Evolutionary conservation across 2,329 filamentous ascomycete species (phyloP).

Genomic region (Hymenoscyphus linearis): DNA sequence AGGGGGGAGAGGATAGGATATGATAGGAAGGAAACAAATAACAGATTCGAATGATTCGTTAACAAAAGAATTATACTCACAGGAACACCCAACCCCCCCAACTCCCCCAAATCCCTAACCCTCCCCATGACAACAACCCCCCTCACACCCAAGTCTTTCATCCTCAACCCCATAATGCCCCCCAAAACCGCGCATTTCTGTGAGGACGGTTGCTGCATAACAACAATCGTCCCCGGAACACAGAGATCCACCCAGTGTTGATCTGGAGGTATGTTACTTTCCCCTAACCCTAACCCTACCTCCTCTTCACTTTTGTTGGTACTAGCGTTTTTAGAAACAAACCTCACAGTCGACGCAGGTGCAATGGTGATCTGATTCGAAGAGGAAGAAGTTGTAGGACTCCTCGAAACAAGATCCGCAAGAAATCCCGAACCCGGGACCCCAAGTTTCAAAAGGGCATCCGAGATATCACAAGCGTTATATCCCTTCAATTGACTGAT

Average conservation of each 20-base stretch:
- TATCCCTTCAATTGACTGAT: constrained; percentile 31
- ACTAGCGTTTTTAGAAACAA: constrained; percentile 52
- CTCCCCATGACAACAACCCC: constrained; percentile 64
- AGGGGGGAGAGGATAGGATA: background rate
- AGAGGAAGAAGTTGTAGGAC: constrained; percentile 21
- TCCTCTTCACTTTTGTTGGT: background rate
- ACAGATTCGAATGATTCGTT: no score
- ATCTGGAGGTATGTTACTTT: constrained; percentile 48
- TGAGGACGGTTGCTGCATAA: constrained; percentile 59
- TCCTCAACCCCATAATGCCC: constrained; percentile 69
- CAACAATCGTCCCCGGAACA: constrained; percentile 52
- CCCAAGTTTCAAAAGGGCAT: constrained; percentile 66
- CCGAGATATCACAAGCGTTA: constrained; percentile 57
- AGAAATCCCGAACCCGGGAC: constrained; percentile 62
- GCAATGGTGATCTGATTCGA: constrained; percentile 29
- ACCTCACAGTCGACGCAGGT: constrained; percentile 48
- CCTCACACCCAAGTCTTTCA: constrained; percentile 55
- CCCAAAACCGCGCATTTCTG: constrained; percentile 68
- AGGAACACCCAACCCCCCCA: constrained; percentile 50
- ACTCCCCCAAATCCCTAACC: constrained; percentile 59
- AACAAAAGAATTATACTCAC: constrained; percentile 39
- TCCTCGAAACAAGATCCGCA: constrained; percentile 45
- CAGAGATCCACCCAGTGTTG: constrained; percentile 66
- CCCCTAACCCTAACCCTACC: background rate
- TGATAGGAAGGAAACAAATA: no score